Evolutionary conservation across 2,329 filamentous ascomycete genomes (phyloP).

Genomic region (Aspergillus novoparasiticus): DNA sequence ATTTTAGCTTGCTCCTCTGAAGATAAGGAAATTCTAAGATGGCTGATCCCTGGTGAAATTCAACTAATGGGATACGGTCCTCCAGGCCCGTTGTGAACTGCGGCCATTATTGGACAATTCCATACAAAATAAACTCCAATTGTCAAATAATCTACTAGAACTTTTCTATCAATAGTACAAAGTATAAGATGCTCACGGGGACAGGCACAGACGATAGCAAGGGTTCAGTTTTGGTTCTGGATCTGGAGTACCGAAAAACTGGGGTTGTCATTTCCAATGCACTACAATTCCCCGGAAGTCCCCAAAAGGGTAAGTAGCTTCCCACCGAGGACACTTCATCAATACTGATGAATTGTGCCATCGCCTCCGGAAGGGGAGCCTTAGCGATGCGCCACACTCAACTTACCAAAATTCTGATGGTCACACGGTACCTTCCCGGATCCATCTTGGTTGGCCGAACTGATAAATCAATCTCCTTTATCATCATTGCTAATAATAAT

Average conservation of each 20-base stretch:
- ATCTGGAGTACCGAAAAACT: not conserved
- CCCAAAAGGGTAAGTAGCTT: constrained; percentile 13
- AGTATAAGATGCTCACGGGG: not conserved
- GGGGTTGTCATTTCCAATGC: not conserved
- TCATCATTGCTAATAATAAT: not conserved
- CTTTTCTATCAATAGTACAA: constrained; percentile 3
- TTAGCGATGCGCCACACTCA: constrained; percentile 4
- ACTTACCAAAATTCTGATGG: constrained; percentile 12
- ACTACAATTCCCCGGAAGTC: constrained; percentile 6
- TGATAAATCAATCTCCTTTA: not conserved
- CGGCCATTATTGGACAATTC: not conserved
- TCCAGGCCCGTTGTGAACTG: not conserved
- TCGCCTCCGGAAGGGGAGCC: constrained; percentile 7
- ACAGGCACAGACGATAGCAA: not conserved
- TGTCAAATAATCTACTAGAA: not conserved
- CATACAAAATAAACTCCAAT: not conserved
- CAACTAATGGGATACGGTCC: not conserved
- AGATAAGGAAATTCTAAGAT: not conserved
- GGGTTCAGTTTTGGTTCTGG: not conserved
- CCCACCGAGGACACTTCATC: not conserved
- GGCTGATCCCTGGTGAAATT: not conserved
- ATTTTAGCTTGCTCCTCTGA: not conserved
- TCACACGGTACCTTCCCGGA: constrained; percentile 17
- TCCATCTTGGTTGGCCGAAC: not conserved
- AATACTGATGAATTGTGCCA: not conserved